Conservation (phyloP, 768 basidiomycete genomes). For the Termitomyces sp. region DNA sequence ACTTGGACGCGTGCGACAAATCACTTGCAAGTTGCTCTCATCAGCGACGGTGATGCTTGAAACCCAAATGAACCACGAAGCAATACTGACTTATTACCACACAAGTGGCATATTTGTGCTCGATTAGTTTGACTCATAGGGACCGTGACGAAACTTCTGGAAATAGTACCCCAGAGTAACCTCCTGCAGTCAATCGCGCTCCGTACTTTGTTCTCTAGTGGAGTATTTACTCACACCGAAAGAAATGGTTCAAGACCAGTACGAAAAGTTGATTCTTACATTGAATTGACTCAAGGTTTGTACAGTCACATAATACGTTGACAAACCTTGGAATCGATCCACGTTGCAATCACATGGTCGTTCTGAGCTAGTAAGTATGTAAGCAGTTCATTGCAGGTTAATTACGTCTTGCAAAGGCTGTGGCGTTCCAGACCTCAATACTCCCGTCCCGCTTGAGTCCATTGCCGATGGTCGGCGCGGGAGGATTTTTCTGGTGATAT, state of each 20-base stretch:
- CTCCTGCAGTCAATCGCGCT: neutral
- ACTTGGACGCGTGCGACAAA: too few species aligned
- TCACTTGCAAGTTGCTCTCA: too few species aligned
- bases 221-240: too few species aligned
- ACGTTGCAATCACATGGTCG: neutral
- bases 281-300: neutral
- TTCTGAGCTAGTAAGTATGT: neutral
- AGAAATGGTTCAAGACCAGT: too few species aligned
- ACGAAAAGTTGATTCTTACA: neutral
- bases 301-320: neutral
- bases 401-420: slow-evolving; percentile 2
- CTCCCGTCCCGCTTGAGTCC: neutral
- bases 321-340: neutral
- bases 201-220: too few species aligned
- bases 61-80: too few species aligned
- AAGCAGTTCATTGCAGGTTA: neutral
- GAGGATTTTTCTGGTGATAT: neutral
- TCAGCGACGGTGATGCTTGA: too few species aligned
- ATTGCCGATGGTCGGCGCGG: neutral
- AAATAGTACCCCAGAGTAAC: too few species aligned
- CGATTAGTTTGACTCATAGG: too few species aligned
- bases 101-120: too few species aligned
- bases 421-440: slow-evolving; percentile 1
- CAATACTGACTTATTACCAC: too few species aligned
- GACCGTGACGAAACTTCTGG: too few species aligned